Evolutionary conservation across 2,329 filamentous ascomycete genomes (phyloP).

Genomic region (Fusarium protoensiforme): DNA sequence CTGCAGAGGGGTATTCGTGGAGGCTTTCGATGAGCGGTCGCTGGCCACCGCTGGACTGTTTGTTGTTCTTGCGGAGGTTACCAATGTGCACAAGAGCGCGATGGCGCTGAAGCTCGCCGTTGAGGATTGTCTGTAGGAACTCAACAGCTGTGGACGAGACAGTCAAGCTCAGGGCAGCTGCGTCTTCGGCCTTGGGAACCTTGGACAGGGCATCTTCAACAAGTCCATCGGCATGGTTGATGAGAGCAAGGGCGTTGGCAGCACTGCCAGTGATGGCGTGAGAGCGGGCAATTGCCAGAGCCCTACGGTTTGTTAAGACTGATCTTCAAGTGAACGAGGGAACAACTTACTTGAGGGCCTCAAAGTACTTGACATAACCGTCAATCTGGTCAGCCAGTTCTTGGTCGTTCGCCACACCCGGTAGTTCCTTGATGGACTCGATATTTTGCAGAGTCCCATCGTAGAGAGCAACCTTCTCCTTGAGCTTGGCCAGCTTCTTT

Average conservation of each 20-base stretch:
- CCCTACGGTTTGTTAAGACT: conserved; percentile 60
- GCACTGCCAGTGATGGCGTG: conserved; percentile 79
- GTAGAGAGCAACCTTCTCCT: conserved; percentile 89
- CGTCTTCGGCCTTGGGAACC: conserved; percentile 52
- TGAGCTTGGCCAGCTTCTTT: conserved; percentile 80
- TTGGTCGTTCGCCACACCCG: conserved; percentile 87
- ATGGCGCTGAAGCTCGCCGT: conserved; percentile 80
- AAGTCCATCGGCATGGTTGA: conserved; percentile 76
- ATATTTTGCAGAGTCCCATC: conserved; percentile 92
- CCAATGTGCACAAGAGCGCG: conserved; percentile 88
- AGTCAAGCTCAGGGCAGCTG: conserved; percentile 72
- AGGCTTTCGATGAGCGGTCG: conserved; percentile 79
- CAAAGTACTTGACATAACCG: conserved; percentile 84
- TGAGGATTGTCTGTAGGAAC: conserved; percentile 71
- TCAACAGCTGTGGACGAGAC: conserved; percentile 69
- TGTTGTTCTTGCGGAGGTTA: conserved; percentile 66
- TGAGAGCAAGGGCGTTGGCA: conserved; percentile 86
- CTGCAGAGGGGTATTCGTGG: conserved; percentile 76
- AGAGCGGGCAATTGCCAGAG: conserved; percentile 85
- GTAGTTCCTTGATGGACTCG: conserved; percentile 88
- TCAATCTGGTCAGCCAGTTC: conserved; percentile 82
- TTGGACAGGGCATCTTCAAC: conserved; percentile 63
- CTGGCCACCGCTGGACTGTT: conserved; percentile 48
- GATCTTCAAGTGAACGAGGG: not conserved
- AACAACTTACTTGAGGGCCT: conserved; percentile 79